Base-by-base conservation (phyloP, 129 eudicot species). In the Chrysanthemum lavandulifolium region DNA sequence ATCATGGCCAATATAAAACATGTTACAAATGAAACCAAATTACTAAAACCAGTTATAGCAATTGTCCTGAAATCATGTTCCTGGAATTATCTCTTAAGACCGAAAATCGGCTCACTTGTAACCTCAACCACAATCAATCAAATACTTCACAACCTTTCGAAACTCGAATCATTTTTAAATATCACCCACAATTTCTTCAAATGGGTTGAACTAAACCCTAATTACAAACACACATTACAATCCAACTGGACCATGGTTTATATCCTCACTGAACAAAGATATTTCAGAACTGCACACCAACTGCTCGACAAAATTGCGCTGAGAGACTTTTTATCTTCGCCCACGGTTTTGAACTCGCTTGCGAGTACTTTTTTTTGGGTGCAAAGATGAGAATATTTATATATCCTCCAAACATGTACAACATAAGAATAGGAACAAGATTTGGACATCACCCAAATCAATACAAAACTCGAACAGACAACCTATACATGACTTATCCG, bases 181-280 rank as follows among this genome's bases (percentile, higher is more conserved):
- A n/a, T 82, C 36, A 77, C 83, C 47, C 86, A 91, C 88, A 71
- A 79, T 10, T 94, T 94, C 81, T 94, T 82, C 81, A 86, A 86
- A 67, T 94, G 96, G 97, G 86, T 83, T 47, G 96, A 90, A 18
- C 59, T 84, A 50, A 70, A 79, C 74, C 86, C 91, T 18, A 65
- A 82, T 71, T 94, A 86, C 74, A 88, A 90, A 73, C 98, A 82
- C 45, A 84, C 99, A 0, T 76, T 94, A 83, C 87, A 86, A 60
- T 86, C 85, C 45, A 82, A 77, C 54, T 94, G 99, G 97, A 73
- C 82, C 55, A 94, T 94, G 97, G 76, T 90, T 57, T 84, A 76
- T 29, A 43, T 76, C 45, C 87, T 94, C 15, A 86, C 97, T 2
- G 81, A 84, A 60, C 78, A 84, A n/a, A 83, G 82, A 47, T 84